Evolutionary conservation across 345 rosid species (phyloP).

Genomic region (Cardiospermum halicacabum): DNA sequence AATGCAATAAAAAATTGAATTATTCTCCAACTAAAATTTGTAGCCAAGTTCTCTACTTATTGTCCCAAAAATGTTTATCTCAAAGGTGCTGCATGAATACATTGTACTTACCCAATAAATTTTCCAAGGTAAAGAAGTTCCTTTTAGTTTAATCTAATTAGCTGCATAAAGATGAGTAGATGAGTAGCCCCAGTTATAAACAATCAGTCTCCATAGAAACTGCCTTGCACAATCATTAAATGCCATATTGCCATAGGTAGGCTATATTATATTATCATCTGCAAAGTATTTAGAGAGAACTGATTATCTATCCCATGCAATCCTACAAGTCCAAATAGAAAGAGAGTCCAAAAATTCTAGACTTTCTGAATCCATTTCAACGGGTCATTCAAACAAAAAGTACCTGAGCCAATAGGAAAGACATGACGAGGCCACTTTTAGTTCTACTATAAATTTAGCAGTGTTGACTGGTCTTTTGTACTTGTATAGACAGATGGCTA

Average conservation of each 20-base stretch:
- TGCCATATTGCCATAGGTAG: constrained; percentile 15
- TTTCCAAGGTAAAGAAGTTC: neutral
- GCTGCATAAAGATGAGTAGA: neutral
- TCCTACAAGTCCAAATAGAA: neutral
- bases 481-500: neutral
- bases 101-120: neutral
- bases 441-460: neutral
- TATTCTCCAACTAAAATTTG: neutral
- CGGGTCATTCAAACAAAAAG: neutral
- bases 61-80: neutral
- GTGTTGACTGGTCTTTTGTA: neutral
- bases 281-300: constrained; percentile 8
- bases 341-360: neutral
- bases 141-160: neutral
- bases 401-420: neutral
- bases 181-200: constrained; percentile 16
- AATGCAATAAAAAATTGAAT: neutral
- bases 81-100: neutral
- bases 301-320: constrained; percentile 6
- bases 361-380: neutral
- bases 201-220: constrained; percentile 10
- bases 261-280: constrained; percentile 8
- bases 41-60: neutral
- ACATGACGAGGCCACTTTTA: neutral
- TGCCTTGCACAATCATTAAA: constrained; percentile 7